These are phyloP conservation scores for Diaporthe caulivora DNA, from an alignment of 2,329 filamentous ascomycete genomes.

Conservation along the genomic window DNA sequence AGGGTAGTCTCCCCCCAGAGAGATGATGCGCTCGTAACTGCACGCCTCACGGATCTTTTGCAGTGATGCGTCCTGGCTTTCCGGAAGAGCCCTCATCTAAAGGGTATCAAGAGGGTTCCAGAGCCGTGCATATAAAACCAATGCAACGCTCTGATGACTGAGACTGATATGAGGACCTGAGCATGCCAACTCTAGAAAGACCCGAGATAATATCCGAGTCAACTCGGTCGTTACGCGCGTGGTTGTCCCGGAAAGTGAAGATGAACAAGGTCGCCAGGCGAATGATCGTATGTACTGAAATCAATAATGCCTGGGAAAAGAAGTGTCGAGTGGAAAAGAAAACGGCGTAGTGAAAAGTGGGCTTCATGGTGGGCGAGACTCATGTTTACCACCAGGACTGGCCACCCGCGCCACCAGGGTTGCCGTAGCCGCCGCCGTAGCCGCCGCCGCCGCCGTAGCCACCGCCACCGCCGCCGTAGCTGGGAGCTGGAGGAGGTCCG, in stretches of 20 bases:
- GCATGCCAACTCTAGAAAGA: slow-evolving; percentile 50
- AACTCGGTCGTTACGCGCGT: slow-evolving; percentile 53
- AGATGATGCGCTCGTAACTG: slow-evolving; percentile 47
- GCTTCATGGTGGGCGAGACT: slow-evolving; percentile 30
- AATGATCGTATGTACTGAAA: slow-evolving; percentile 55
- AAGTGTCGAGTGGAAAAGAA: slow-evolving; percentile 41
- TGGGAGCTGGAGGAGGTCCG: slow-evolving; percentile 47
- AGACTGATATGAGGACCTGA: slow-evolving; percentile 51
- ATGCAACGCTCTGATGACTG: slow-evolving; percentile 52
- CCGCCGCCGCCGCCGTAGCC: slow-evolving; percentile 56
- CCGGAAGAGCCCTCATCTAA: slow-evolving; percentile 51
- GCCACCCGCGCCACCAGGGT: slow-evolving; percentile 73
- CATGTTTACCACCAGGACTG: slow-evolving; percentile 76
- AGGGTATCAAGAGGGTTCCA: slow-evolving; percentile 55
- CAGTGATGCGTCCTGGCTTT: slow-evolving; percentile 45
- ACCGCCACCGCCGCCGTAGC: slow-evolving; percentile 52
- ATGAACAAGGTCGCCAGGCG: slow-evolving; percentile 40
- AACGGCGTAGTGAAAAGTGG: slow-evolving; percentile 21
- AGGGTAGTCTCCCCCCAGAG: slow-evolving; percentile 43
- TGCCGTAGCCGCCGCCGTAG: slow-evolving; percentile 73
- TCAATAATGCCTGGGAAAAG: slow-evolving; percentile 43
- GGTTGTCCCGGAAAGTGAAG: slow-evolving; percentile 47
- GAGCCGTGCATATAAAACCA: slow-evolving; percentile 51
- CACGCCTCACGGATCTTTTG: slow-evolving; percentile 47
- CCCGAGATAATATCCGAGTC: slow-evolving; percentile 43